phyloP scores from a whole-genome alignment of 2,329 filamentous ascomycete genomes.

The Waltergamsia citrina region DNA sequence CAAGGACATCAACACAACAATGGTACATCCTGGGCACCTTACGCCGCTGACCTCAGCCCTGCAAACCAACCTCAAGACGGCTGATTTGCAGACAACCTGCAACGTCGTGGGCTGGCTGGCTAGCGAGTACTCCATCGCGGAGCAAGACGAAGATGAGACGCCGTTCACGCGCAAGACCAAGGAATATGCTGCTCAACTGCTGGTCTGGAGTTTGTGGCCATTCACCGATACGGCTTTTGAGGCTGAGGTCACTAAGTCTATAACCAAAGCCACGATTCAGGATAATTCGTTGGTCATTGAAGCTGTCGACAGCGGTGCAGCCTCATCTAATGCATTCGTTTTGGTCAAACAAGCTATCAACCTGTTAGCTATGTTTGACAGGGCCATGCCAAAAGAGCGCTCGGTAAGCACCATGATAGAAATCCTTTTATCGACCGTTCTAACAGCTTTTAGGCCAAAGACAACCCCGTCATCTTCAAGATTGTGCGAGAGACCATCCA shows the following conservation, averaged over 20 bases:
- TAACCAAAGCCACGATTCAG: constrained; percentile 36
- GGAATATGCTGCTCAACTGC: constrained; percentile 44
- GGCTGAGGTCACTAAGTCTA: constrained; percentile 43
- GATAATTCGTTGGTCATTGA: constrained; percentile 41
- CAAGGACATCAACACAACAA: constrained; percentile 37
- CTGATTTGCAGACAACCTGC: constrained; percentile 40
- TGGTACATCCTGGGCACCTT: constrained; percentile 46
- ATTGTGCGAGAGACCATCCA: constrained; percentile 87
- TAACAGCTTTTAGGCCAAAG: constrained; percentile 31
- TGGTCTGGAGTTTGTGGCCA: constrained; percentile 48
- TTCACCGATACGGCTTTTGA: constrained; percentile 46
- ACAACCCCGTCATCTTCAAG: constrained; percentile 47
- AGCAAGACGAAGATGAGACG: constrained; percentile 49
- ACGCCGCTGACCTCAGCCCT: constrained; percentile 38
- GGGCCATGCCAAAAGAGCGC: constrained; percentile 54
- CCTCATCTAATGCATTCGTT: constrained; percentile 48
- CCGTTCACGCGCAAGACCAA: constrained; percentile 42
- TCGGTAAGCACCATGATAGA: too few species aligned
- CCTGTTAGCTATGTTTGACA: constrained; percentile 52
- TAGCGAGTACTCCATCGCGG: constrained; percentile 45
- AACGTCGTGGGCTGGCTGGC: constrained; percentile 48
- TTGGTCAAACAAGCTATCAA: constrained; percentile 49
- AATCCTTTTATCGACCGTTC: constrained; percentile 6
- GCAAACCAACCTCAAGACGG: constrained; percentile 36
- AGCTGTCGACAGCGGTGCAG: constrained; percentile 34